Evolutionary conservation across 2,329 filamentous ascomycete species (phyloP).

Genomic region (Fusarium beomiforme): DNA sequence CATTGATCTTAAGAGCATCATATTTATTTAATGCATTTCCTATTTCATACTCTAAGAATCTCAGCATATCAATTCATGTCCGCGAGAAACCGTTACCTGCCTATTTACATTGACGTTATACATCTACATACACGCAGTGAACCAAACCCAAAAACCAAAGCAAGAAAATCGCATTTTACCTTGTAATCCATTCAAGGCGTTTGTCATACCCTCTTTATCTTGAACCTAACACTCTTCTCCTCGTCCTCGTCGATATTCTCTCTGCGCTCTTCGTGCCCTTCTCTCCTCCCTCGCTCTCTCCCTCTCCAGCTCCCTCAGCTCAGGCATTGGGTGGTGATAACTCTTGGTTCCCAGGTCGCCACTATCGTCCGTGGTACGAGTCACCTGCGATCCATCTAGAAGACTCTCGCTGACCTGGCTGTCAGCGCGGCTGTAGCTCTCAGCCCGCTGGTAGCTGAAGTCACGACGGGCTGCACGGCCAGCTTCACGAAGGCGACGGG

Average conservation of each 20-base stretch:
- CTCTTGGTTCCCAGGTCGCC: conserved; percentile 67
- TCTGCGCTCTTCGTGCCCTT: conserved; percentile 45
- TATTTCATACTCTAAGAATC: conserved; percentile 25
- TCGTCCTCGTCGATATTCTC: conserved; percentile 48
- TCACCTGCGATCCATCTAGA: conserved; percentile 45
- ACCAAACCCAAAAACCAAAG: neutral
- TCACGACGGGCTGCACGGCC: conserved; percentile 58
- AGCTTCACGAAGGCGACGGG: conserved; percentile 64
- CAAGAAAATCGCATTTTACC: conserved; percentile 11
- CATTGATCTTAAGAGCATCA: neutral
- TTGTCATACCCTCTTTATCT: neutral
- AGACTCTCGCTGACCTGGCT: conserved; percentile 45
- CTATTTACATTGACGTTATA: conserved; percentile 32
- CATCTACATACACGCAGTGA: conserved; percentile 21
- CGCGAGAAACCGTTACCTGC: conserved; percentile 26
- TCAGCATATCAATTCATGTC: conserved; percentile 23
- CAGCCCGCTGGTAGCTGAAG: conserved; percentile 62
- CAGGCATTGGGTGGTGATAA: conserved; percentile 66
- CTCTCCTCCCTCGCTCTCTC: conserved; percentile 50
- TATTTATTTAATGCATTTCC: conserved; percentile 13
- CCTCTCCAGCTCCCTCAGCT: conserved; percentile 53
- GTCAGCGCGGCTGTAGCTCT: conserved; percentile 37
- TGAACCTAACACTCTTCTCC: conserved; percentile 42
- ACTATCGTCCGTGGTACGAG: conserved; percentile 52
- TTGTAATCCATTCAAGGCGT: neutral